Conservation (phyloP, 345 rosid genomes). For the Noccaea caerulescens region DNA sequence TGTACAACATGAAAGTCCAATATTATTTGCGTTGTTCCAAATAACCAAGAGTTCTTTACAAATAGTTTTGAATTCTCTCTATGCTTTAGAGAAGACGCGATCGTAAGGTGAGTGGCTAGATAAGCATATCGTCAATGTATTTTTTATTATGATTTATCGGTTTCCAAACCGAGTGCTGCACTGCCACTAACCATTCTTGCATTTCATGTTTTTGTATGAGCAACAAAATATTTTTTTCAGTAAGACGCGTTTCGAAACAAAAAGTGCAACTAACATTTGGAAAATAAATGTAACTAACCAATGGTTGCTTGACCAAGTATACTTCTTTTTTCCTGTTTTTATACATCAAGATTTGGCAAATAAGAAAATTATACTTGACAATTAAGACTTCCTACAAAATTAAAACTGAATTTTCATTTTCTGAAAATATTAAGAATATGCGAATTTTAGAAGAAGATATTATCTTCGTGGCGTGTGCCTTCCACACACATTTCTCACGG, state of each 20-base stretch:
- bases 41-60: not conserved
- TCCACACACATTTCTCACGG: conserved; percentile 33
- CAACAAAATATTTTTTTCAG: not conserved
- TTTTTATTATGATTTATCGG: not conserved
- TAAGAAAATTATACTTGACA: not conserved
- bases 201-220: not conserved
- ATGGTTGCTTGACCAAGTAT: not conserved
- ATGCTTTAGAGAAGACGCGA: too few species aligned
- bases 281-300: not conserved
- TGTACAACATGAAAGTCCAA: conserved; percentile 12
- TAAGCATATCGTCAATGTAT: not conserved
- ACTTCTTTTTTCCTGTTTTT: not conserved
- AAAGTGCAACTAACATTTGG: not conserved
- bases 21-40: not conserved
- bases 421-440: conserved; percentile 18
- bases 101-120: too few species aligned
- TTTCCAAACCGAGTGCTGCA: not conserved
- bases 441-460: conserved; percentile 23
- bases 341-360: not conserved
- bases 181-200: not conserved
- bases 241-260: not conserved
- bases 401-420: not conserved
- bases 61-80: not conserved
- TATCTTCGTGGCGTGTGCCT: conserved; percentile 37
- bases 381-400: not conserved